Base-by-base conservation (phyloP, 1,139 yeast genomes). In the Yamadazyma triangularis region DNA sequence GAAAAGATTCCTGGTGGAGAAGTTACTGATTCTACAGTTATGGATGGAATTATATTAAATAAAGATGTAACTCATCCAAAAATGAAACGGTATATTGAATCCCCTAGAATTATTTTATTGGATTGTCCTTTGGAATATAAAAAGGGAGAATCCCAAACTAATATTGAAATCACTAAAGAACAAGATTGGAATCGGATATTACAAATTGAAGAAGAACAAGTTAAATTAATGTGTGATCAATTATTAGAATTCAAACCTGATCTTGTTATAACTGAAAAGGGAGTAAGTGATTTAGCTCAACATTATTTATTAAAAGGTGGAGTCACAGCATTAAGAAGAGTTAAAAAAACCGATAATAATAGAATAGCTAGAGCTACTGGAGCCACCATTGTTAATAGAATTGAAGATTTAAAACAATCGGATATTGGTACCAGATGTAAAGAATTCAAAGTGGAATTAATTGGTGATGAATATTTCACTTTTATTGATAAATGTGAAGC, bases 1-100 rank as follows among this genome's bases (percentile, higher is more conserved):
- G 98, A 93, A 60, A 91, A 91, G 64, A 82, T 93, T 39, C 96
- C 98, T 24, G 98, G 98, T 51, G 97, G 96, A 30, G 97, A 91
- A 53, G 88, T 91, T 41, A 81, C 85, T 45, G 96, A 89, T 47
- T 79, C 89, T 31, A 72, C 71, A 40, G 96, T 91, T 13, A 69
- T 91, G 52, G 93, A 86, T 51, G 99, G 99, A 41, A 85, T 91
- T 34, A 70, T 91, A 64, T 73, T 93, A 50, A 93, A 93, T 66
- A 93, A 93, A 61, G 99, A 93, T 56, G 94, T 93, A 34, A 89
- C 94, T 16, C 99, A 93, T 60, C 98, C 99, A 42, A 88, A 89
- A 61, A 93, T 93, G 99, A 80, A 80, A 47, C 79, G 98, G 57
- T 54, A 69, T 47, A 85, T 91, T 45, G 87, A 81, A 52, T 85